Evolutionary conservation across 805 yeast species (phyloP), one percentile per base, ranked within the genome.

Genomic region (Lachancea sp.): DNA sequence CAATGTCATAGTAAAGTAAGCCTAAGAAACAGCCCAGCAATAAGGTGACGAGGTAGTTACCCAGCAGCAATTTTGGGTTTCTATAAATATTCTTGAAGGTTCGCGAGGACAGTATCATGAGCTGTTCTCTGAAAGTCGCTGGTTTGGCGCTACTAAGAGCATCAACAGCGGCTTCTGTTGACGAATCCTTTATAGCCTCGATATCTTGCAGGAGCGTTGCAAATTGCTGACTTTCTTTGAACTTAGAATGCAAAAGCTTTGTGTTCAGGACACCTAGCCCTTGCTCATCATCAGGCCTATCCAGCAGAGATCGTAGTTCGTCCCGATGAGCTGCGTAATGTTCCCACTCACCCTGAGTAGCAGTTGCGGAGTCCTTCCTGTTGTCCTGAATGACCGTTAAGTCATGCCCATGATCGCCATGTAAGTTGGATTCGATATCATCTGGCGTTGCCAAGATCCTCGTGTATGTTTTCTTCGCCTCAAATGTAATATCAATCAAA

Each of bases 61-160:
- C 85, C 48, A 89, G 62, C 43, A 93, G 72, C n/a, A 93, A 71
- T 67, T 79, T 82, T 9, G 99, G 99, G 65, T 90, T 90, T 60
- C 99, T 75, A 70, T 90, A 91, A 38, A 89, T 74, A 64, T 93
- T 93, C 58, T 88, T 89, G 71, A 93, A 91, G 0, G 96, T 85
- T 57, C 99, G 75, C 16, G 88, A 82, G 7, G 90, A 79, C 42
- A 93, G 68, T 48, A 93, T 81, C n/a, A 70, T 46, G 36, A 89
- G 67, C 60, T 93, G 98, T 13, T 75, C 71, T 2, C 68, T 49
- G 52, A 87, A 70, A 0, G 77, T 67, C 1, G 96, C 93, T 16
- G 25, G 47, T 32, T 36, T 33, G 2, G 26, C 27, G 17, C 29
- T 8, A 19, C 15, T 41, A 16, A 9, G 22, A 44, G 40, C 27